phyloP scores from a whole-genome alignment of 2,329 filamentous ascomycete species.

The Fusarium falciforme region DNA sequence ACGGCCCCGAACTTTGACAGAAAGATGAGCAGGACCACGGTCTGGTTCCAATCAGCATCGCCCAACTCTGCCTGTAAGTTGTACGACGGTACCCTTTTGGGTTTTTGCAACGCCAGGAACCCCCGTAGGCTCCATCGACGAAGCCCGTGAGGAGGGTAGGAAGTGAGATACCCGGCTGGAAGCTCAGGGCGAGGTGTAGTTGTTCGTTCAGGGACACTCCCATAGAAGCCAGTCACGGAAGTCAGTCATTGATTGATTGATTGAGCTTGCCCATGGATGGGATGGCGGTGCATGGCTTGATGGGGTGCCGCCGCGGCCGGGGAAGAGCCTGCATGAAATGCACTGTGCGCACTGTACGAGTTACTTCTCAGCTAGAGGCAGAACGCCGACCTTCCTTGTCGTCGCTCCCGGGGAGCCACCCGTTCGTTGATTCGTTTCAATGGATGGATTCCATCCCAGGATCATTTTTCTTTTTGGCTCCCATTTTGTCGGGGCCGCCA shows the following conservation, averaged over 20 bases:
- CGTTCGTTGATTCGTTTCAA: conserved; percentile 40
- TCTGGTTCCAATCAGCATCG: conserved; percentile 37
- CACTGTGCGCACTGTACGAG: conserved; percentile 37
- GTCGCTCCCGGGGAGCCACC: conserved; percentile 34
- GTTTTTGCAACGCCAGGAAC: conserved; percentile 1
- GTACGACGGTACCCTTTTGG: conserved; percentile 27
- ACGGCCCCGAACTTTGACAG: conserved; percentile 27
- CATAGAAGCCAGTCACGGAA: conserved; percentile 13
- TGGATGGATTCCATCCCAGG: conserved; percentile 22
- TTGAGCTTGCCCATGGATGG: background rate
- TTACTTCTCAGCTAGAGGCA: background rate
- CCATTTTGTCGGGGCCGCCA: conserved; percentile 4
- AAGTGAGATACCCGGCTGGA: conserved; percentile 3
- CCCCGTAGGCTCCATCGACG: background rate
- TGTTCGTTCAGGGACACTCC: conserved; percentile 24
- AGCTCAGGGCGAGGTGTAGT: conserved; percentile 14
- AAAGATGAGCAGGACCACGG: conserved; percentile 42
- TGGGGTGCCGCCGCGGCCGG: conserved; percentile 27
- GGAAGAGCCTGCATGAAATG: conserved; percentile 19
- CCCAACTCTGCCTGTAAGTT: conserved; percentile 22
- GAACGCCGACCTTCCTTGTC: background rate
- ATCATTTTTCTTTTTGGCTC: conserved; percentile 28
- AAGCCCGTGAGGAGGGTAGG: background rate
- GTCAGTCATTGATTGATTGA: conserved; percentile 13
- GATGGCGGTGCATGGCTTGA: conserved; percentile 20